Conservation (phyloP, 306 rosid species). For the Sechiopsis laciniata region DNA sequence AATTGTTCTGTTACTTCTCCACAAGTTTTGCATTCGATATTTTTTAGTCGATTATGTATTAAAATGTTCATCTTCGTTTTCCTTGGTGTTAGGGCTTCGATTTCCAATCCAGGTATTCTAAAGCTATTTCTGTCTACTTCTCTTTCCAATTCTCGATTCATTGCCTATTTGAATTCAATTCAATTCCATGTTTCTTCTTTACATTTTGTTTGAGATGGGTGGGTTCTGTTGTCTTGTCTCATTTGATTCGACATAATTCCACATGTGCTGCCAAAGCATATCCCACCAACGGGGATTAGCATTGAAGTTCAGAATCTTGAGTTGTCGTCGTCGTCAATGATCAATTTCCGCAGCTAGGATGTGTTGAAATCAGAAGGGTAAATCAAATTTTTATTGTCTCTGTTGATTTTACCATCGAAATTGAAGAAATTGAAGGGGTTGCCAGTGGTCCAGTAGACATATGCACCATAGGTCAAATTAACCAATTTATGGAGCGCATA, state of each 20-base stretch:
- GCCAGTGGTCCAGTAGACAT: conserved; percentile 23
- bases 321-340: conserved; percentile 60
- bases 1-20: too few species aligned
- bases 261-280: conserved; percentile 48
- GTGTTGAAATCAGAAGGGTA: conserved; percentile 42
- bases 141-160: too few species aligned
- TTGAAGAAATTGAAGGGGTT: conserved; percentile 24
- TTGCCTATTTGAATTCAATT: too few species aligned
- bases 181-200: too few species aligned
- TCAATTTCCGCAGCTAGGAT: conserved; percentile 33
- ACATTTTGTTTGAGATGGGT: too few species aligned
- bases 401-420: conserved; percentile 32
- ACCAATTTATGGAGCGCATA: conserved; percentile 31
- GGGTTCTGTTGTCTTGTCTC: too few species aligned
- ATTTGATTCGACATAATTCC: conserved; percentile 33
- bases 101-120: too few species aligned
- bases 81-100: too few species aligned
- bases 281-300: conserved; percentile 34
- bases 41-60: too few species aligned
- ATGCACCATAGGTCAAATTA: conserved; percentile 22
- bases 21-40: too few species aligned
- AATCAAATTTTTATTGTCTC: conserved; percentile 18
- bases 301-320: conserved; percentile 52
- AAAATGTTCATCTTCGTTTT: too few species aligned
- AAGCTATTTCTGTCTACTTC: too few species aligned